Conservation (phyloP, 108 stramenopile species). For the Nitzschia putrida region DNA sequence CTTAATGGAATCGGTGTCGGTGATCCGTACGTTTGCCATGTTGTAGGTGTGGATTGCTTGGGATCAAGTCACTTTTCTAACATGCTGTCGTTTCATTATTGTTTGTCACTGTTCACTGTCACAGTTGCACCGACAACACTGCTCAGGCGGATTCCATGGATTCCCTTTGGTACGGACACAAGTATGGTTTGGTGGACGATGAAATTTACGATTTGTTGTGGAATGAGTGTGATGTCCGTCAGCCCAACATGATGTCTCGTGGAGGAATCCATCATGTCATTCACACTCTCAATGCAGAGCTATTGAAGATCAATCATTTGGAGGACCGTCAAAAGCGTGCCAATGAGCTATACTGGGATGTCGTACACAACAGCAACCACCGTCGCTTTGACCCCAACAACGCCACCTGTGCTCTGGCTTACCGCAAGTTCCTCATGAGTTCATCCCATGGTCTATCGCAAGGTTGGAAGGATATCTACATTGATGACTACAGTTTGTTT, state of each 20-base stretch:
- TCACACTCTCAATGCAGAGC: constrained; percentile 30
- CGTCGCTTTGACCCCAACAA: neutral
- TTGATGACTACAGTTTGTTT: constrained; percentile 67
- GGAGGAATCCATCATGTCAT: constrained; percentile 39
- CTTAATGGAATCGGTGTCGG: constrained; percentile 66
- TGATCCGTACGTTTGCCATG: constrained; percentile 44
- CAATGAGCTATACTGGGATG: constrained; percentile 22
- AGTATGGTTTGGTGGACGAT: constrained; percentile 67
- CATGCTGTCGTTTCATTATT: neutral
- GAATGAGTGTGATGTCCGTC: constrained; percentile 52
- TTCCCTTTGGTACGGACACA: constrained; percentile 65
- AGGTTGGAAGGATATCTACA: constrained; percentile 56
- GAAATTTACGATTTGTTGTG: constrained; percentile 53
- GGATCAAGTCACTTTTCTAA: neutral
- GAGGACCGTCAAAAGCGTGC: constrained; percentile 16
- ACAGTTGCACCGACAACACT: constrained; percentile 55
- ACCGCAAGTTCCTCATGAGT: constrained; percentile 57
- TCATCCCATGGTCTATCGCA: constrained; percentile 56
- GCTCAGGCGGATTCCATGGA: constrained; percentile 68
- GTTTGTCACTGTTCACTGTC: neutral
- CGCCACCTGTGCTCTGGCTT: constrained; percentile 49
- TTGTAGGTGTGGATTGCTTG: neutral
- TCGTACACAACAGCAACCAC: constrained; percentile 19
- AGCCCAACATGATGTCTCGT: constrained; percentile 40
- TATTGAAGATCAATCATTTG: constrained; percentile 25